phyloP scores from a whole-genome alignment of 305 asterid genomes.

The Plantago coronopus region DNA sequence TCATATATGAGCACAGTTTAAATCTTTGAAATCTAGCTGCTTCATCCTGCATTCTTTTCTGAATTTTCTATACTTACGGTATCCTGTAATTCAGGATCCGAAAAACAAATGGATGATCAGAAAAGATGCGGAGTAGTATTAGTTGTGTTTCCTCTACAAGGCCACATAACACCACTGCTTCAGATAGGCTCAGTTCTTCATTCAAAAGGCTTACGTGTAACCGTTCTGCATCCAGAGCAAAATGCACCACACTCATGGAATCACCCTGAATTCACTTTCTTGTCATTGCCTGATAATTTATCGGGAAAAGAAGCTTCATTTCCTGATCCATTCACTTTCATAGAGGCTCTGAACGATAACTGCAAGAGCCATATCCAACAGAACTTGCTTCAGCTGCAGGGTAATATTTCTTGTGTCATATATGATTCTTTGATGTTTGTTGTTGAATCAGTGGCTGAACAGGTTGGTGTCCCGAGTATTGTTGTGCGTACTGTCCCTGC shows the following conservation, averaged over 20 bases:
- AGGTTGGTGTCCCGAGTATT: constrained; percentile 30
- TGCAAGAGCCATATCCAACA: constrained; percentile 26
- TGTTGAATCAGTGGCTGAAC: constrained; percentile 28
- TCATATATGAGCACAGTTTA: too few relatives aligned
- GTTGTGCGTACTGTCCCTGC: constrained; percentile 32
- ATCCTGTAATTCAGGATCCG: neutral
- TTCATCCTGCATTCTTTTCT: too few relatives aligned
- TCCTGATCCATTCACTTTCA: neutral
- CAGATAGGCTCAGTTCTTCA: constrained; percentile 39
- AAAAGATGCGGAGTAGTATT: constrained; percentile 21
- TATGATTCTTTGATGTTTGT: constrained; percentile 41
- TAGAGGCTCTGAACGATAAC: constrained; percentile 22
- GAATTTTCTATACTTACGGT: too few relatives aligned
- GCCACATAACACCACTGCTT: constrained; percentile 60
- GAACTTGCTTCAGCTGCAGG: constrained; percentile 10
- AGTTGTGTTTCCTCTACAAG: constrained; percentile 51
- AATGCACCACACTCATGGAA: constrained; percentile 33
- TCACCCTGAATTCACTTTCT: constrained; percentile 35
- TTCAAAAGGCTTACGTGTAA: constrained; percentile 43
- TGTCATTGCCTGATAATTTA: constrained; percentile 24
- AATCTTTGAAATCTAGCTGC: too few relatives aligned
- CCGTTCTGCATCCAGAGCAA: constrained; percentile 39
- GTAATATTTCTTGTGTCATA: constrained; percentile 29
- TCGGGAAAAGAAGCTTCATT: neutral
- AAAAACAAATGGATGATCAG: neutral